These are phyloP conservation scores for Mycosphaerelloides madeirae DNA, from an alignment of 2,329 filamentous ascomycete species.

Conservation along the genomic window DNA sequence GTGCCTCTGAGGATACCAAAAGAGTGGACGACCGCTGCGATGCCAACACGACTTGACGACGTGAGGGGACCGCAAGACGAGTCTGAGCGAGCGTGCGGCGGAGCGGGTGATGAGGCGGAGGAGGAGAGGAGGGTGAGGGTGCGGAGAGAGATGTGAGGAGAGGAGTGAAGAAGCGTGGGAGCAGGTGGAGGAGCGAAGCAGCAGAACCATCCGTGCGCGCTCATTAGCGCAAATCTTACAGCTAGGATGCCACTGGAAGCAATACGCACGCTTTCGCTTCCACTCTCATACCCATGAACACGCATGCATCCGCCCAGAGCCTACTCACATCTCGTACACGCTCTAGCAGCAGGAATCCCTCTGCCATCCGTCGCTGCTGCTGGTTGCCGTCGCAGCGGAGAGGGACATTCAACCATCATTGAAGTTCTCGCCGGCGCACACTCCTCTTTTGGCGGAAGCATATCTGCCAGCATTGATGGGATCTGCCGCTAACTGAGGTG, in stretches of 20 bases:
- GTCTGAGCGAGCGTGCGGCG: constrained; percentile 1
- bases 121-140: constrained; percentile 1
- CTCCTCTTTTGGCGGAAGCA: no score
- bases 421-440: no score
- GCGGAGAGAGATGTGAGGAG: constrained; percentile 1
- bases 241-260: no score
- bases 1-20: constrained; percentile 1
- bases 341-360: no score
- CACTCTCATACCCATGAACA: no score
- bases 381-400: background rate
- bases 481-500: no score
- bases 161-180: background rate
- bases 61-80: constrained; percentile 6
- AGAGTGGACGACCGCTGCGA: constrained; percentile 8
- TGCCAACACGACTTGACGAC: background rate
- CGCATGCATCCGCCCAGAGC: no score
- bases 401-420: no score
- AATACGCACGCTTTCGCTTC: no score
- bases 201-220: no score
- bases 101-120: background rate
- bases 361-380: background rate
- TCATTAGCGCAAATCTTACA: no score
- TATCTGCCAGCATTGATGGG: background rate
- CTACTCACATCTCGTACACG: no score
- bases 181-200: background rate